Evolutionary conservation across 176 grass and related monocot genomes (phyloP), one percentile per base, ranked within the genome.

Genomic region (Bothriochloa decipiens): DNA sequence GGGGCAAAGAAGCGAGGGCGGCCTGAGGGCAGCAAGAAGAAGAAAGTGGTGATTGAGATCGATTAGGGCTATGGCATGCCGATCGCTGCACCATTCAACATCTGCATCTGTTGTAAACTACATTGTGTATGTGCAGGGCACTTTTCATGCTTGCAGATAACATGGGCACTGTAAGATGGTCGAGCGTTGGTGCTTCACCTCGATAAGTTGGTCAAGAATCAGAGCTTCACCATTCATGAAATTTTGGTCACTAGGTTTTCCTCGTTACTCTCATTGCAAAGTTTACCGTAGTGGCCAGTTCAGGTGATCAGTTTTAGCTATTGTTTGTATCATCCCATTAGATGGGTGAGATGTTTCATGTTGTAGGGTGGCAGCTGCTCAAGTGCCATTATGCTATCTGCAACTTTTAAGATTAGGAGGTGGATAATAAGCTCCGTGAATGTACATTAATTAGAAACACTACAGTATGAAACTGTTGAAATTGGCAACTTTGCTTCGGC

Each of bases 41-140:
- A 81, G 79, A 81, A 81, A 40, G 79, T 81, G 29, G 65, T 81
- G 46, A 81, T 70, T 55, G 65, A 81, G 65, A 81, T 63, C 1
- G 11, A 25, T 55, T 60, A 76, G 50, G 1, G 22, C 18, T 11
- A 39, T 77, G 74, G 17, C 11, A 12, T 55, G 47, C 11, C 0
- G 6, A 25, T 58, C 8, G 33, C 20, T 66, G 47, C 1, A 8
- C 32, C 14, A 53, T 53, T 67, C 28, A 0, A 16, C 46, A 70
- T 70, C 32, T 25, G 8, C n/a, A 70, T 57, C 79, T 70, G 65
- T 11, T 70, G 79, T 40, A 53, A 26, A 53, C 79, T 32, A 32
- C 29, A 32, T 32, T 55, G 37, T 81, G 32, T 33, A 50, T 81
- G 22, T 70, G 62, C 36, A 37, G 11, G 20, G 10, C 14, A 77